Percentiles rank a stretch among this genome's conserved stretches.
Evolutionary conservation across 345 rosid genomes (phyloP).

Genomic region (Arabidopsis arenosa): DNA sequence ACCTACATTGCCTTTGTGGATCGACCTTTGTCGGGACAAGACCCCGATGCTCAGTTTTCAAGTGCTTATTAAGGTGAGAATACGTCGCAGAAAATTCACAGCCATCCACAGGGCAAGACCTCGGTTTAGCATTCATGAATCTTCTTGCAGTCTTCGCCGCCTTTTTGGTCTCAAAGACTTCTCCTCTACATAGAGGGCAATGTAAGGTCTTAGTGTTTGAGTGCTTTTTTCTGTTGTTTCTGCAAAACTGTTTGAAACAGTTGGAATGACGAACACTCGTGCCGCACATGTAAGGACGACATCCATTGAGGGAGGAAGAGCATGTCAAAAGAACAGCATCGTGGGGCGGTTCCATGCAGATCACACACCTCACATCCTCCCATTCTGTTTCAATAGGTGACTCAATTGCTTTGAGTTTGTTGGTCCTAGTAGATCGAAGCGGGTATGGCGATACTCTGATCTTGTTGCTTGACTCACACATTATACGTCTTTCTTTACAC

Average conservation of each 20-base stretch:
- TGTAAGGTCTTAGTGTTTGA: slow-evolving; percentile 51
- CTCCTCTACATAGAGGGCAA: slow-evolving; percentile 90
- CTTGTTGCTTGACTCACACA: slow-evolving; percentile 5
- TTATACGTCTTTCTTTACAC: not conserved
- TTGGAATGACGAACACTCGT: slow-evolving; percentile 86
- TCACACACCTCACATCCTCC: slow-evolving; percentile 80
- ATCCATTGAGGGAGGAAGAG: slow-evolving; percentile 80
- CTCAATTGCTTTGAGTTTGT: not conserved
- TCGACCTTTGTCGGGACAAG: slow-evolving; percentile 67
- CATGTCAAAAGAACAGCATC: slow-evolving; percentile 83
- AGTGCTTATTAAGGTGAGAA: slow-evolving; percentile 74
- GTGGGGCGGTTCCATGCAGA: slow-evolving; percentile 89
- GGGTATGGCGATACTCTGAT: slow-evolving; percentile 35
- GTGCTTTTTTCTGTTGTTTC: slow-evolving; percentile 55
- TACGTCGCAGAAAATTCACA: slow-evolving; percentile 72
- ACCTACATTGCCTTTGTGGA: slow-evolving; percentile 56
- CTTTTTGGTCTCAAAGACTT: slow-evolving; percentile 76
- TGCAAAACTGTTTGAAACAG: slow-evolving; percentile 80
- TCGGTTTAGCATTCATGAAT: slow-evolving; percentile 63
- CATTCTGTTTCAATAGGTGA: slow-evolving; percentile 37
- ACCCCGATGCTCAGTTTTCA: slow-evolving; percentile 67
- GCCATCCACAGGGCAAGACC: slow-evolving; percentile 72
- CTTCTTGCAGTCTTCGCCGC: slow-evolving; percentile 62
- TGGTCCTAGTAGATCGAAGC: slow-evolving; percentile 28
- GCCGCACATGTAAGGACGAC: slow-evolving; percentile 94